Percentiles rank a stretch among this genome's conserved stretches.
Evolutionary conservation across 129 eudicot species (phyloP).

Genomic region (sunflower (Helianthus annuus)): HanXRQr2.0-SUNRISE NC_035445.2:123838533-123839032

Average conservation of each 20-base stretch:
- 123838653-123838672: constrained; percentile 59
- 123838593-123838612: constrained; percentile 86
- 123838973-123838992: no score
- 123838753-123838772: no score
- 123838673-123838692: neutral
- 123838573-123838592: constrained; percentile 87
- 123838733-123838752: no score
- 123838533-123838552: constrained; percentile 83
- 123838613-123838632: constrained; percentile 86
- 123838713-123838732: neutral
- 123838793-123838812: constrained; percentile 50
- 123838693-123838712: neutral
- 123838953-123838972: constrained; percentile 81
- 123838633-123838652: constrained; percentile 90
- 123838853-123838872: neutral
- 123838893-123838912: neutral
- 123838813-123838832: constrained; percentile 86
- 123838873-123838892: neutral
- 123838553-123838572: constrained; percentile 73
- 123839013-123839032: neutral
- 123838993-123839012: no score
- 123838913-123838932: constrained; percentile 17
- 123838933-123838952: constrained; percentile 88
- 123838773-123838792: no score
- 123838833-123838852: constrained; percentile 81